Evolutionary conservation across 495 filamentous ascomycete genomes (phyloP).

Genomic region (Trichoderma virens): DNA sequence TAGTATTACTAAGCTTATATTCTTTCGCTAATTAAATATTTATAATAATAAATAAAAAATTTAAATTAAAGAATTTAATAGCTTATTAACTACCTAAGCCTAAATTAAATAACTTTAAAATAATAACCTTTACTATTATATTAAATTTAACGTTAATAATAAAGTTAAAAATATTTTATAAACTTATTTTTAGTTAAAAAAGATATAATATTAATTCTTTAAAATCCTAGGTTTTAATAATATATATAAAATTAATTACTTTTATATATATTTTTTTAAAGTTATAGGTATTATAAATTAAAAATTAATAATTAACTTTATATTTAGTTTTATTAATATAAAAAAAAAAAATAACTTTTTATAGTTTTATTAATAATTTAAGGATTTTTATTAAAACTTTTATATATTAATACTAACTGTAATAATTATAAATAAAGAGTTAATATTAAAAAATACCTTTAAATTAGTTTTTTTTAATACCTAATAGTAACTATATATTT

Average conservation of each 20-base stretch:
- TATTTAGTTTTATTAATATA: slow-evolving; percentile 11
- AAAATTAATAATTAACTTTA: slow-evolving; percentile 2
- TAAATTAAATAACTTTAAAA: too few relatives aligned
- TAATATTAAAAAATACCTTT: neutral
- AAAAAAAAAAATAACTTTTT: neutral
- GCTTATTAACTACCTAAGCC: too few relatives aligned
- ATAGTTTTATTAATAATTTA: neutral
- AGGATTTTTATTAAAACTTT: neutral
- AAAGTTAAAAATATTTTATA: neutral
- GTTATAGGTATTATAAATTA: too few relatives aligned
- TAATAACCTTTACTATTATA: neutral
- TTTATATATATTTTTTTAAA: too few relatives aligned
- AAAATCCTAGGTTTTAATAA: neutral
- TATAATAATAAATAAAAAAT: slow-evolving; percentile 3
- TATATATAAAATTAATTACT: slow-evolving; percentile 10
- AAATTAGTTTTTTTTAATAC: neutral
- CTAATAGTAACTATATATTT: slow-evolving; percentile 9
- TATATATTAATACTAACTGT: neutral
- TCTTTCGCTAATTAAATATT: neutral
- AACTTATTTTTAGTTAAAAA: neutral
- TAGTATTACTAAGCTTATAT: neutral
- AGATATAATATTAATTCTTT: neutral
- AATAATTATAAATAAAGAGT: neutral
- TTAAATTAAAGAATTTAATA: too few relatives aligned
- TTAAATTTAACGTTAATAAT: neutral